Conservation (phyloP, 164 flowering plant species). For the Taxillus chinensis region DNA sequence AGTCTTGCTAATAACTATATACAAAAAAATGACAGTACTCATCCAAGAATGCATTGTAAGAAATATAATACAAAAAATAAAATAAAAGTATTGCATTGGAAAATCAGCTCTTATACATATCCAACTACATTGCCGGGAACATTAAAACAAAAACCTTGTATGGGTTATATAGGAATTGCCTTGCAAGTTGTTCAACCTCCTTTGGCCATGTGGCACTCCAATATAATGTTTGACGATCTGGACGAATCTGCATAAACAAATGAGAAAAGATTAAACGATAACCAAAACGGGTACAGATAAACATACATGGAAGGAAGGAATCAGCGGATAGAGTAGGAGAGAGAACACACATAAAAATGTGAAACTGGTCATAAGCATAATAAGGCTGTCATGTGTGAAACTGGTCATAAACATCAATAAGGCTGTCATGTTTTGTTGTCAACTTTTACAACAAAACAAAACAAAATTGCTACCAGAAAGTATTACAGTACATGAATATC, state of each 20-base stretch:
- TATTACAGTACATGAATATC: no score
- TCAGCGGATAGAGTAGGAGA: not conserved
- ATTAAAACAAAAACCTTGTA: slow-evolving; percentile 53
- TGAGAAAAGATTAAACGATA: not conserved
- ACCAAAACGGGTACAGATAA: not conserved
- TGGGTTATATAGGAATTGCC: slow-evolving; percentile 68
- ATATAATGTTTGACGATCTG: slow-evolving; percentile 92
- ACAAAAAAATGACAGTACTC: not conserved
- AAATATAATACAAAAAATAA: not conserved
- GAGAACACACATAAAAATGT: not conserved
- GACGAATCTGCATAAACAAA: slow-evolving; percentile 63
- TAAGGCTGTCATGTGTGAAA: no score
- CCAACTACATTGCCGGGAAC: not conserved
- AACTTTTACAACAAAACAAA: no score
- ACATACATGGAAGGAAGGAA: not conserved
- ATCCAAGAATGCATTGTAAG: not conserved
- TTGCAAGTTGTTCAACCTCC: slow-evolving; percentile 88
- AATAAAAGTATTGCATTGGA: not conserved
- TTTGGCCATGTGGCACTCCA: slow-evolving; percentile 99
- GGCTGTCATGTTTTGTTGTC: no score
- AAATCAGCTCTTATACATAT: not conserved
- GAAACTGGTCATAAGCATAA: no score
- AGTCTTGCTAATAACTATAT: no score
- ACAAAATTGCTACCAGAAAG: no score
- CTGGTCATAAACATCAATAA: no score